phyloP scores from a whole-genome alignment of 148 eudicot species.

The Agrostemma githago region DNA sequence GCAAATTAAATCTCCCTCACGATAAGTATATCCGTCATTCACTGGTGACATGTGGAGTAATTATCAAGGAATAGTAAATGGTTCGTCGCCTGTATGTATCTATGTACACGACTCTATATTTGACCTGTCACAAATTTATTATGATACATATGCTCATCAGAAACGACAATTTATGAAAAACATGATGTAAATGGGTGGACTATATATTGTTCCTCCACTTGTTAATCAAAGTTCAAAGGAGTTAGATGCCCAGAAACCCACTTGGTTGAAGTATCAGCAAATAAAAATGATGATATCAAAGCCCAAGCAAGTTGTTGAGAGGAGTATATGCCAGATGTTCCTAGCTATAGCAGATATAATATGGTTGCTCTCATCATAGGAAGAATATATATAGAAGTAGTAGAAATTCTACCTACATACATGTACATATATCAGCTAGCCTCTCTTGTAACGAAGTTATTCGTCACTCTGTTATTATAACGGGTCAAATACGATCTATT shows the following conservation, averaged over 20 bases:
- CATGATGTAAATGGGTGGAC: slow-evolving; percentile 19
- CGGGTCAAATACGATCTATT: no score
- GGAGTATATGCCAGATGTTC: slow-evolving; percentile 34
- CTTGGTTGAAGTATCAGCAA: slow-evolving; percentile 25
- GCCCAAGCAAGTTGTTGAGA: slow-evolving; percentile 15
- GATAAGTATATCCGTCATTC: no score
- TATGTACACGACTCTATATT: no score
- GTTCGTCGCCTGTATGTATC: no score
- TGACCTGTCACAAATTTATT: no score
- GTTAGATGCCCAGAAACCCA: slow-evolving; percentile 37
- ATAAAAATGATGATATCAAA: slow-evolving; percentile 19
- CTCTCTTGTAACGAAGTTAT: no score
- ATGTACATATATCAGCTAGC: no score
- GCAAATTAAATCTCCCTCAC: background rate
- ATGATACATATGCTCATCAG: no score
- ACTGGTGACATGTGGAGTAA: no score
- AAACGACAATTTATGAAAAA: no score
- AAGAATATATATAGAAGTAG: background rate
- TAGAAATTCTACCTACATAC: slow-evolving; percentile 13
- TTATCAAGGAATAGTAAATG: no score
- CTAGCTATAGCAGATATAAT: slow-evolving; percentile 21
- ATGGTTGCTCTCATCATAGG: background rate
- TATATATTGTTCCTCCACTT: slow-evolving; percentile 30
- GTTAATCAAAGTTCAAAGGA: slow-evolving; percentile 12
- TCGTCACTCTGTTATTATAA: no score